phyloP scores from a whole-genome alignment of 2,329 filamentous ascomycete genomes.

The Fusarium brevicatenulatum region DNA sequence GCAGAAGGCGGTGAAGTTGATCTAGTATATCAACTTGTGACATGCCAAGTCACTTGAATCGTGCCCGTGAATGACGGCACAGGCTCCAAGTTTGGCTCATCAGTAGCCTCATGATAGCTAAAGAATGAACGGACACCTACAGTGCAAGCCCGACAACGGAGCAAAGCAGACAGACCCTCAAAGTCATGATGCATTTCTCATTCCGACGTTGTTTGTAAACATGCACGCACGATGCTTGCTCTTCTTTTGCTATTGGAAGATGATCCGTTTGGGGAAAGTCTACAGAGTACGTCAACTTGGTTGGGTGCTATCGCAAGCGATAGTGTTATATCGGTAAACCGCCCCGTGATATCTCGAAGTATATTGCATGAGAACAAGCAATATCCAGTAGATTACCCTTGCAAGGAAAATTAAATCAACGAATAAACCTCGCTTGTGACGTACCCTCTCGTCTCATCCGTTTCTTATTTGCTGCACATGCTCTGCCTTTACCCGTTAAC shows the following conservation, averaged over 20 bases:
- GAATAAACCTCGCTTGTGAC: not conserved
- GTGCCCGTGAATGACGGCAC: constrained; percentile 14
- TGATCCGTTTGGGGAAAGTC: not conserved
- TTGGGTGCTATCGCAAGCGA: not conserved
- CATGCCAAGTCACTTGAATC: constrained; percentile 32
- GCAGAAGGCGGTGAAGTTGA: constrained; percentile 11
- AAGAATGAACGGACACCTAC: not conserved
- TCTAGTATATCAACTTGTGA: constrained; percentile 20
- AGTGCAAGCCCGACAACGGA: not conserved
- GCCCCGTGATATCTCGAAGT: not conserved
- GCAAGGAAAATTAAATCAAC: not conserved
- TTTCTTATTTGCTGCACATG: not conserved
- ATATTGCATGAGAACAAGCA: not conserved
- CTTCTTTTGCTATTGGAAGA: not conserved
- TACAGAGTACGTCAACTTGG: not conserved
- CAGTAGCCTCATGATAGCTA: constrained; percentile 14
- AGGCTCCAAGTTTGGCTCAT: constrained; percentile 2
- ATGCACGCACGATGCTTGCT: not conserved
- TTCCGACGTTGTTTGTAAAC: constrained; percentile 2
- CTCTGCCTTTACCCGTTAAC: constrained; percentile 4
- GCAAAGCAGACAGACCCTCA: not conserved
- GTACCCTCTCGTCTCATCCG: not conserved
- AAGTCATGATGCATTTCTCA: not conserved
- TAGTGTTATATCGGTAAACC: constrained; percentile 4
- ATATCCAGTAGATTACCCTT: not conserved